Evolutionary conservation across 495 filamentous ascomycete genomes (phyloP).

Genomic region (Aspergillus nidulans): DNA sequence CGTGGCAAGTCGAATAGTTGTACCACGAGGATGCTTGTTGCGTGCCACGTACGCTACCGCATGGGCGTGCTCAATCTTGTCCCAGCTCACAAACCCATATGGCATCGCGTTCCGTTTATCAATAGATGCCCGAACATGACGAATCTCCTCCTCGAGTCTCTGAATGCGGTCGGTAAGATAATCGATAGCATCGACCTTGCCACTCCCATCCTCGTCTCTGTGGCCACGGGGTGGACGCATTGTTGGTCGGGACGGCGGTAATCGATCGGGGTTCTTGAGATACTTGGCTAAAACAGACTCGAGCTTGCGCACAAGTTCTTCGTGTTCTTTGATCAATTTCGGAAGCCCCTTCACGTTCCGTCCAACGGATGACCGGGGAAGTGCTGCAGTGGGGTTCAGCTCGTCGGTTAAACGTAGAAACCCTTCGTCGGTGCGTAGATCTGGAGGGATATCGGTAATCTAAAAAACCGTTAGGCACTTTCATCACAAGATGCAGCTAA

Average conservation of each 20-base stretch:
- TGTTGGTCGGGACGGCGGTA: slow-evolving; percentile 73
- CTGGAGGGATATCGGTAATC: slow-evolving; percentile 80
- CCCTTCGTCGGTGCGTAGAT: slow-evolving; percentile 75
- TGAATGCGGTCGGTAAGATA: slow-evolving; percentile 84
- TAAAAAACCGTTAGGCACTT: slow-evolving; percentile 22
- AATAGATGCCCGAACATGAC: slow-evolving; percentile 71
- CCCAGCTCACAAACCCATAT: slow-evolving; percentile 92
- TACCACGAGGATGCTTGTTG: slow-evolving; percentile 76
- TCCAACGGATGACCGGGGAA: slow-evolving; percentile 77
- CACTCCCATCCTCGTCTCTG: slow-evolving; percentile 36
- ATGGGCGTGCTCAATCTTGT: slow-evolving; percentile 82
- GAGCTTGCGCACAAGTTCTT: slow-evolving; percentile 70
- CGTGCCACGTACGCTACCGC: slow-evolving; percentile 75
- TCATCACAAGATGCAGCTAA: neutral
- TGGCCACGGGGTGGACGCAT: slow-evolving; percentile 73
- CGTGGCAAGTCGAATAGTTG: slow-evolving; percentile 73
- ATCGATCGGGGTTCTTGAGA: slow-evolving; percentile 74
- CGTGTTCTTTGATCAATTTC: slow-evolving; percentile 76
- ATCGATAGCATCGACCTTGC: slow-evolving; percentile 87
- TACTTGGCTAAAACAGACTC: slow-evolving; percentile 85
- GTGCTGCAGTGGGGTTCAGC: slow-evolving; percentile 66
- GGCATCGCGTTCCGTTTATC: slow-evolving; percentile 84
- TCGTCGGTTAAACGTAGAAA: slow-evolving; percentile 73
- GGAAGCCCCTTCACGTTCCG: slow-evolving; percentile 89
- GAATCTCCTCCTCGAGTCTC: slow-evolving; percentile 76